These are phyloP conservation scores for Acacia confusa DNA, from an alignment of 306 rosid genomes.

Conservation along the genomic window DNA sequence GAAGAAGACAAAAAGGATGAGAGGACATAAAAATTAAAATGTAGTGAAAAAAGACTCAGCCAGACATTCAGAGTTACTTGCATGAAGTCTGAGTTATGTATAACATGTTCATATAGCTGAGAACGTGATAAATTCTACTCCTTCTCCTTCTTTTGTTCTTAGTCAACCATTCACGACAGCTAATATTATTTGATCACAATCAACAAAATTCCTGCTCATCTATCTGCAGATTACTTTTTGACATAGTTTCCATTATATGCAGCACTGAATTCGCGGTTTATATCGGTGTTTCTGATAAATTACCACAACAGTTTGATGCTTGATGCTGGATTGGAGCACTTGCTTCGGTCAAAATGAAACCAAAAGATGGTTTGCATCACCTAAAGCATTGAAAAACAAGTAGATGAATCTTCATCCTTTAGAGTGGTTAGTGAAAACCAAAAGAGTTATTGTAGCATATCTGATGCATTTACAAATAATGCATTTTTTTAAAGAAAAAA, in stretches of 20 bases:
- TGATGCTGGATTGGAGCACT: not conserved
- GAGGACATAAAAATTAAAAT: not conserved
- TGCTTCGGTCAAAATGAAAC: not conserved
- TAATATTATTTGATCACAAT: not conserved
- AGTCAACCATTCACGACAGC: not conserved
- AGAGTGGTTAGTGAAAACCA: not conserved
- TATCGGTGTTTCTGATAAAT: not conserved
- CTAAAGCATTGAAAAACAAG: not conserved
- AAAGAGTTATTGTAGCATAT: not conserved
- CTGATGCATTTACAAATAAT: not conserved
- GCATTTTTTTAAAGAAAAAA: not conserved
- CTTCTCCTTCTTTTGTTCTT: not conserved
- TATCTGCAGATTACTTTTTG: not conserved
- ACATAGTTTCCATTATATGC: not conserved
- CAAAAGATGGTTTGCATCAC: not conserved
- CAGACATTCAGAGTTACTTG: not conserved
- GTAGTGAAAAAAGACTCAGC: not conserved
- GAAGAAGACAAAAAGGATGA: not conserved
- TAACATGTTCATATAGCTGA: not conserved
- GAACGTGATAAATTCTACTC: not conserved
- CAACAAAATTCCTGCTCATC: not conserved
- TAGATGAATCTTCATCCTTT: constrained; percentile 12
- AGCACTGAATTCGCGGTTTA: not conserved
- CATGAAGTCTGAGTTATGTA: not conserved
- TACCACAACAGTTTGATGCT: not conserved